Percentiles rank a stretch among this genome's conserved stretches.
These are phyloP conservation scores for Volvox reticuliferus DNA, from an alignment of 139 green algal genomes.

Conservation along the genomic window DNA sequence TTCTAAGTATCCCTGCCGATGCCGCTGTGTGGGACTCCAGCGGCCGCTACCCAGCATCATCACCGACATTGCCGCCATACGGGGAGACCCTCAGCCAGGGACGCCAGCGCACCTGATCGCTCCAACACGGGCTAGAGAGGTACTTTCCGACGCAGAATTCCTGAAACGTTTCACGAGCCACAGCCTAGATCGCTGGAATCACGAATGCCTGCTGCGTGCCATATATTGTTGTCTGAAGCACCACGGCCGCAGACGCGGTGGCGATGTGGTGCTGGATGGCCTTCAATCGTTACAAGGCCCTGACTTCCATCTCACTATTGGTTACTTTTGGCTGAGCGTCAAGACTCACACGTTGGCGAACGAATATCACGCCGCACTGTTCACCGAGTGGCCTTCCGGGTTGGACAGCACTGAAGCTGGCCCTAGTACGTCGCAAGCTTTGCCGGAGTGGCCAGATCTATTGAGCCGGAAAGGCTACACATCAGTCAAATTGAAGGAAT, in stretches of 20 bases:
- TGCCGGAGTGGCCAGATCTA: slow-evolving; percentile 9
- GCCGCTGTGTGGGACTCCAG: background rate
- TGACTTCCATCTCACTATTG: slow-evolving; percentile 40
- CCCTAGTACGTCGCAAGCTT: background rate
- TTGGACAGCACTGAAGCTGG: background rate
- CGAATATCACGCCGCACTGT: background rate
- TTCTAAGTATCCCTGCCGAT: too few relatives aligned
- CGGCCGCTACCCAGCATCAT: slow-evolving; percentile 43
- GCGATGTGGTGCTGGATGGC: background rate
- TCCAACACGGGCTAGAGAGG: background rate
- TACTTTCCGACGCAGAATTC: slow-evolving; percentile 1
- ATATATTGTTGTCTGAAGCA: slow-evolving; percentile 42
- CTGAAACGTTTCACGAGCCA: background rate
- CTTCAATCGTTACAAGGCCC: slow-evolving; percentile 12
- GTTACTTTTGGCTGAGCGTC: slow-evolving; percentile 31
- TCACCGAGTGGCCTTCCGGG: background rate
- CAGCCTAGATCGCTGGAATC: slow-evolving; percentile 32
- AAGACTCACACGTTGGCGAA: background rate
- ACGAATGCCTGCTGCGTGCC: slow-evolving; percentile 44
- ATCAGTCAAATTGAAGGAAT: background rate
- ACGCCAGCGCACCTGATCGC: background rate
- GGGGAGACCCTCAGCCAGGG: background rate
- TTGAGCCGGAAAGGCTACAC: background rate
- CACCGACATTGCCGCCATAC: background rate
- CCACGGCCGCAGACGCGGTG: slow-evolving; percentile 20